Percentiles rank a stretch among this genome's conserved stretches.
Evolutionary conservation across 1,284 basidiomycete genomes (phyloP).

Genomic region (Microbotryum lychnidis-dioicae): DNA sequence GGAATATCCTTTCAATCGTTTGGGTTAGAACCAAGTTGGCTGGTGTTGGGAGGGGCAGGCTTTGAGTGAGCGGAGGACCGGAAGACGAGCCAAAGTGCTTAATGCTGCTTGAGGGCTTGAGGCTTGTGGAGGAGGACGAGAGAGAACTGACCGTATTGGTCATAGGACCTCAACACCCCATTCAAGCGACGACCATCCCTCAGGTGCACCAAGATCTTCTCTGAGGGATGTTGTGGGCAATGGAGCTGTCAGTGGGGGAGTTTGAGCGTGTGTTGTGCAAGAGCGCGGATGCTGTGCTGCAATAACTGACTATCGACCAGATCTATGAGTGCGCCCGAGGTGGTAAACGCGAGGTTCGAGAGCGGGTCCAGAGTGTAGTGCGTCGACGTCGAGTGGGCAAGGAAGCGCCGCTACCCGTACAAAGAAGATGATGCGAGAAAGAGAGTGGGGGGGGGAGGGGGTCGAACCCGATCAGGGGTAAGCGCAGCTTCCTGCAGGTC

Average conservation of each 20-base stretch:
- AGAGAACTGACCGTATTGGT: constrained; percentile 81
- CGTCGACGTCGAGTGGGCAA: too few species aligned
- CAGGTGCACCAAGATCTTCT: constrained; percentile 96
- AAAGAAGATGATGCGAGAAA: too few species aligned
- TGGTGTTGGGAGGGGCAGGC: constrained; percentile 8
- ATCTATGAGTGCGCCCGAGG: constrained; percentile 90
- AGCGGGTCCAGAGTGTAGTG: constrained; percentile 29
- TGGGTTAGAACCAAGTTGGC: constrained; percentile 43
- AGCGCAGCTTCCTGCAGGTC: too few species aligned
- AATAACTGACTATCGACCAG: constrained; percentile 90
- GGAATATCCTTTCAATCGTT: constrained; percentile 67
- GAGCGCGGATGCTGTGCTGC: constrained; percentile 31
- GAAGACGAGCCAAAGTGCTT: too few species aligned
- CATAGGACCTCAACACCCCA: constrained; percentile 92
- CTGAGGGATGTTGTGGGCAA: constrained; percentile 44
- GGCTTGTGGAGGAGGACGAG: background rate
- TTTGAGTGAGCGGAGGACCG: background rate
- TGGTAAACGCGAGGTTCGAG: constrained; percentile 62
- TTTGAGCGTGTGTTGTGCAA: background rate
- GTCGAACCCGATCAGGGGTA: too few species aligned
- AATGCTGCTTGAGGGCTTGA: too few species aligned
- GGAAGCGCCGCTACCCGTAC: too few species aligned
- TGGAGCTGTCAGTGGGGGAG: too few species aligned
- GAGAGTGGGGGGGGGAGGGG: too few species aligned
- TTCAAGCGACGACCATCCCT: constrained; percentile 94